Evolutionary conservation across 257 asterid species (phyloP).

Genomic region (Schizonepeta tenuifolia): DNA sequence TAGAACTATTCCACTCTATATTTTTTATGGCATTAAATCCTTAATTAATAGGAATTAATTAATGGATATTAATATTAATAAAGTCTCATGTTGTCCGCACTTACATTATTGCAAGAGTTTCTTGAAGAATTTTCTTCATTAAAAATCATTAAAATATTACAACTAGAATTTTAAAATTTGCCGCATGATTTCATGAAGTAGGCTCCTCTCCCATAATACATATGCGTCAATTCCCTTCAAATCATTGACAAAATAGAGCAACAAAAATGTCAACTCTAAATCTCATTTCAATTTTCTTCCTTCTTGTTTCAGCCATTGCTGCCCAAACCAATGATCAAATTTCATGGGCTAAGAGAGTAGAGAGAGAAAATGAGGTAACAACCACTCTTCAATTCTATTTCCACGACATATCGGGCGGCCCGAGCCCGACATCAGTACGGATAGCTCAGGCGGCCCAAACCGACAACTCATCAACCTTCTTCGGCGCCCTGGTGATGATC

Average conservation of each 20-base stretch:
- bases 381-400: neutral
- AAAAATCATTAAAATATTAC: neutral
- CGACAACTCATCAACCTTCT: neutral
- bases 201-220: neutral
- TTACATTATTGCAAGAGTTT: too few relatives aligned
- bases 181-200: neutral
- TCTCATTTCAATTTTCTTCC: neutral
- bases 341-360: conserved; percentile 3
- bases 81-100: too few relatives aligned
- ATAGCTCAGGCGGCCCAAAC: neutral
- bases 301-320: neutral
- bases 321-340: neutral
- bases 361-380: neutral
- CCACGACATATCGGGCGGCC: conserved; percentile 14
- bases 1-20: neutral
- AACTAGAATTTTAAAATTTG: neutral
- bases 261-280: neutral
- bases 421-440: conserved; percentile 4
- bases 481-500: conserved; percentile 46
- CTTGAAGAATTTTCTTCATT: too few relatives aligned
- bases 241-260: neutral
- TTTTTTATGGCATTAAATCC: neutral
- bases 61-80: too few relatives aligned
- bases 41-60: too few relatives aligned
- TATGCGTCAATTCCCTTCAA: neutral